Evolutionary conservation across 495 filamentous ascomycete genomes (phyloP).

Genomic region (Penicillium tannophilum): DNA sequence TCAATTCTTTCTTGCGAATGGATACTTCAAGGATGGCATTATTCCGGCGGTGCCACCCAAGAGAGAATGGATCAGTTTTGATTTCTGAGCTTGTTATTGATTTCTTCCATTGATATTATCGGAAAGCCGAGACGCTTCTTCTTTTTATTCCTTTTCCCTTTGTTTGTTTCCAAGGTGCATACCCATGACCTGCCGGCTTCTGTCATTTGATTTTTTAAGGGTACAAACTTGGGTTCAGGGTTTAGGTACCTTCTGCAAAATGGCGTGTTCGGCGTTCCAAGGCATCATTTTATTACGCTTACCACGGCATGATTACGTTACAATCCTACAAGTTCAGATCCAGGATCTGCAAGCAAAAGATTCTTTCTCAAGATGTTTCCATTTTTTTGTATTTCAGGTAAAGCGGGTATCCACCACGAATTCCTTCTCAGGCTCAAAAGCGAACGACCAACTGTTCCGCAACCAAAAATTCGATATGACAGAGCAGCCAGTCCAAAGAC

Average conservation of each 20-base stretch:
- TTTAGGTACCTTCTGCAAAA: not conserved
- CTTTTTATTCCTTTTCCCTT: not conserved
- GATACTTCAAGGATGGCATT: conserved; percentile 60
- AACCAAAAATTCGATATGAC: conserved; percentile 4
- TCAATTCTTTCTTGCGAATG: conserved; percentile 58
- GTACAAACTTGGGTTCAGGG: not conserved
- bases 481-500: conserved; percentile 17
- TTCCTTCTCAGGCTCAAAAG: conserved; percentile 19
- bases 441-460: conserved; percentile 20
- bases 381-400: conserved; percentile 43
- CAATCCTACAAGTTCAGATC: not conserved
- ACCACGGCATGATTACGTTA: conserved; percentile 3
- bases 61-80: conserved; percentile 71
- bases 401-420: conserved; percentile 37
- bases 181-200: not conserved
- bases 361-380: conserved; percentile 34
- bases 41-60: conserved; percentile 74
- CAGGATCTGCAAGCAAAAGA: conserved; percentile 5
- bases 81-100: conserved; percentile 51
- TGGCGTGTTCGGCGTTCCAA: conserved; percentile 2
- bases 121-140: no score
- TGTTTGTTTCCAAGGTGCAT: not conserved
- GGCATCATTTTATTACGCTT: not conserved
- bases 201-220: not conserved
- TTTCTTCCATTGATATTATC: not conserved